Conservation (phyloP, 805 yeast genomes). For the Kockiozyma suomiensis region DNA sequence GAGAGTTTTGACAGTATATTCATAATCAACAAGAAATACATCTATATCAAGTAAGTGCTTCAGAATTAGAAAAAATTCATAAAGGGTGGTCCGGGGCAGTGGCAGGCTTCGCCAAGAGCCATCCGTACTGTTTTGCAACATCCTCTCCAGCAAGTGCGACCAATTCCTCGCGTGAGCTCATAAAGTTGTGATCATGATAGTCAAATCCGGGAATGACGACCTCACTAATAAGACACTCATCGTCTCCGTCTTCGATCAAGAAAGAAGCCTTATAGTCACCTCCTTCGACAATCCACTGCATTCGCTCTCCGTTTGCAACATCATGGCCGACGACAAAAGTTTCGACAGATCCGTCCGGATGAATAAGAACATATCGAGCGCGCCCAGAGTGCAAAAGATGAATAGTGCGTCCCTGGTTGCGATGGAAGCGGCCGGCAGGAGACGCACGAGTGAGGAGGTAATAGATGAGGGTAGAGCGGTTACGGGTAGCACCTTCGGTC, state of each 20-base stretch:
- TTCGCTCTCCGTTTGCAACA: slow-evolving; percentile 51
- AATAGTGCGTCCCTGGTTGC: slow-evolving; percentile 55
- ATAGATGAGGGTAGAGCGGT: slow-evolving; percentile 55
- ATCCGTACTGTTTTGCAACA: slow-evolving; percentile 44
- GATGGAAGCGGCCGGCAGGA: slow-evolving; percentile 56
- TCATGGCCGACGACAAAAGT: slow-evolving; percentile 54
- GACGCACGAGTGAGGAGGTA: slow-evolving; percentile 55
- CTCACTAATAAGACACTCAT: slow-evolving; percentile 43
- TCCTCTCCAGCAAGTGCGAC: slow-evolving; percentile 46
- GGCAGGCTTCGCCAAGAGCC: slow-evolving; percentile 42
- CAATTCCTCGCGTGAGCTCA: slow-evolving; percentile 40
- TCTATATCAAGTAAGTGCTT: not conserved
- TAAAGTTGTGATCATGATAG: slow-evolving; percentile 54
- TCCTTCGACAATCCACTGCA: slow-evolving; percentile 68
- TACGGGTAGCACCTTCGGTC: slow-evolving; percentile 39
- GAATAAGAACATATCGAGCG: slow-evolving; percentile 57
- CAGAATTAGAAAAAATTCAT: not conserved
- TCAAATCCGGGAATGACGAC: slow-evolving; percentile 67
- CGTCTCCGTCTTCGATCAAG: slow-evolving; percentile 12
- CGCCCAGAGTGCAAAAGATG: slow-evolving; percentile 59
- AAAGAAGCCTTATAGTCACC: slow-evolving; percentile 62
- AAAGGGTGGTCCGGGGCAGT: slow-evolving; percentile 22
- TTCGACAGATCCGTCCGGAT: slow-evolving; percentile 54
- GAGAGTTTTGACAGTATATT: not conserved
- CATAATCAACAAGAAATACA: not conserved